phyloP scores from a whole-genome alignment of 2,329 filamentous ascomycete species.

The Corynespora cassiicola region DNA sequence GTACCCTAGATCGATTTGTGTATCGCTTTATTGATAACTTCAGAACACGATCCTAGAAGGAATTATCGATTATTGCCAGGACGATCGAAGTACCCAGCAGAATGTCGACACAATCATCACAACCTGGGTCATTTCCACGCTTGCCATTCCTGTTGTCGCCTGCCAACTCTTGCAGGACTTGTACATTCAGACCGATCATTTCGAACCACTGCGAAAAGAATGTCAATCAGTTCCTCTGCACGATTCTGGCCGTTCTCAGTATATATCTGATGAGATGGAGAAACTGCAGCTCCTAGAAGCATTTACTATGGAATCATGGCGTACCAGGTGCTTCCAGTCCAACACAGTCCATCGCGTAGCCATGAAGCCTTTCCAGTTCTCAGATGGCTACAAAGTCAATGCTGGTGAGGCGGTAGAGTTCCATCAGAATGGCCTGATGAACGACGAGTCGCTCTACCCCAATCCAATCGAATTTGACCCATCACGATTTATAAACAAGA shows the following conservation, averaged over 20 bases:
- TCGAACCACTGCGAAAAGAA: constrained; percentile 1
- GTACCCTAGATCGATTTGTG: neutral
- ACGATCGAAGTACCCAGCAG: constrained; percentile 2
- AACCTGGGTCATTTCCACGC: constrained; percentile 2
- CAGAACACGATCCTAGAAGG: constrained; percentile 3
- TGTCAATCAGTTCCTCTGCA: neutral
- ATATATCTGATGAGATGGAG: neutral
- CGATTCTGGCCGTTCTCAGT: neutral
- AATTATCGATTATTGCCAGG: constrained; percentile 1
- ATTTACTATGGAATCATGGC: constrained; percentile 5
- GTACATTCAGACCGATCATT: neutral
- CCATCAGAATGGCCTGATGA: constrained; percentile 1
- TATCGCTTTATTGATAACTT: neutral
- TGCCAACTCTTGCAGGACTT: constrained; percentile 2
- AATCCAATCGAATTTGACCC: neutral
- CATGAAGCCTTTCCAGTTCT: constrained; percentile 2
- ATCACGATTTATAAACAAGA: constrained; percentile 1
- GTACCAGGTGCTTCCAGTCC: constrained; percentile 2
- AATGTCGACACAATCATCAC: constrained; percentile 2
- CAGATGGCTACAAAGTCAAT: constrained; percentile 1
- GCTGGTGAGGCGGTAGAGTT: constrained; percentile 5
- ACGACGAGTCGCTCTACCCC: neutral
- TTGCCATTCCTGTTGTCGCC: neutral
- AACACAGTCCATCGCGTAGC: constrained; percentile 2
- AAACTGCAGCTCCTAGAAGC: constrained; percentile 6